Conservation (phyloP, 345 rosid species). For the Corchorus capsularis region DNA sequence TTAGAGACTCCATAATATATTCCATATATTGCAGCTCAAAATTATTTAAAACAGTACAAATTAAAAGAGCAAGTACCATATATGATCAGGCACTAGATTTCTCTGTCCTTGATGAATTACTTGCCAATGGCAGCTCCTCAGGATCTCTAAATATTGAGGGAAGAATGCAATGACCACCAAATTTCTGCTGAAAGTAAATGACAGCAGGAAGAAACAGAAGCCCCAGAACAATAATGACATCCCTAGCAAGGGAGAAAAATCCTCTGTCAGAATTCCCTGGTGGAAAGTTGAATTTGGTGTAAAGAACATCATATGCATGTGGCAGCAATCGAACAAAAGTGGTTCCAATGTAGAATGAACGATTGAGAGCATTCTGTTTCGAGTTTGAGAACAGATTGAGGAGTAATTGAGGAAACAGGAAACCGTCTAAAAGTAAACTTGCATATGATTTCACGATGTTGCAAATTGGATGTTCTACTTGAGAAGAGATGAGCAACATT, state of each 20-base stretch:
- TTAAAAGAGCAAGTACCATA: neutral
- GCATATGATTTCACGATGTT: slow-evolving; percentile 37
- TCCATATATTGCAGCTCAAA: neutral
- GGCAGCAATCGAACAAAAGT: slow-evolving; percentile 43
- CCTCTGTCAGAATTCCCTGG: slow-evolving; percentile 37
- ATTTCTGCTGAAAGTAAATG: slow-evolving; percentile 48
- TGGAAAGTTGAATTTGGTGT: slow-evolving; percentile 32
- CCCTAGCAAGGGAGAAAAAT: slow-evolving; percentile 45
- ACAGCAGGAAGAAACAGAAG: slow-evolving; percentile 41
- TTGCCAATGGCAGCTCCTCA: slow-evolving; percentile 31
- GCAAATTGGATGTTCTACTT: slow-evolving; percentile 21
- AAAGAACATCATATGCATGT: slow-evolving; percentile 37
- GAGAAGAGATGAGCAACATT: neutral
- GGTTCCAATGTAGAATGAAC: slow-evolving; percentile 40
- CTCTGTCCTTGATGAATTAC: slow-evolving; percentile 17
- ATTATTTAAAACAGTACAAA: neutral
- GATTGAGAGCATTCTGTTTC: slow-evolving; percentile 34
- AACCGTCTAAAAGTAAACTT: slow-evolving; percentile 45
- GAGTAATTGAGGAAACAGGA: slow-evolving; percentile 55
- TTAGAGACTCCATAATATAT: neutral
- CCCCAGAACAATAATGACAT: slow-evolving; percentile 35
- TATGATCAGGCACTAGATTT: neutral
- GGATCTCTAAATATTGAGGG: slow-evolving; percentile 37
- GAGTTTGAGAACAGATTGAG: slow-evolving; percentile 42
- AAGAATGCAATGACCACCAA: slow-evolving; percentile 47